Conservation (phyloP, 73 alveolate species). For the Paramecium sonneborni region DNA sequence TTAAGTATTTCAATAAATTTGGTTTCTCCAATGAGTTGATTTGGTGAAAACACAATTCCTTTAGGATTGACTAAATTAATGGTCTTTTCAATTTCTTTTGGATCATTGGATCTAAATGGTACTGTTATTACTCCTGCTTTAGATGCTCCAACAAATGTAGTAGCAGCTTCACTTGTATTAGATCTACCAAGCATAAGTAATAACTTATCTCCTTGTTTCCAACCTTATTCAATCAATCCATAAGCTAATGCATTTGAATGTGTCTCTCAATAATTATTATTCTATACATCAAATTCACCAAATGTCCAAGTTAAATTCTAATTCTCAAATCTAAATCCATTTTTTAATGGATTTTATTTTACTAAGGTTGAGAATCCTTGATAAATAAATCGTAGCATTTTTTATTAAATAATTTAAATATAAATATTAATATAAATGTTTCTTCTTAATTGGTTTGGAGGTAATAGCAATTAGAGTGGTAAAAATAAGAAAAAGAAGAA, state of each 20-base stretch:
- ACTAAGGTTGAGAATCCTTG: constrained; percentile 44
- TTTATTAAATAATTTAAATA: background rate
- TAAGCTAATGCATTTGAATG: constrained; percentile 67
- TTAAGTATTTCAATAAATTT: constrained; percentile 56
- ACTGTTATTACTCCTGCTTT: constrained; percentile 66
- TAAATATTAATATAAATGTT: constrained; percentile 27
- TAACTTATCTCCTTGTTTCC: constrained; percentile 66
- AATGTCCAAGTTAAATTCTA: constrained; percentile 67
- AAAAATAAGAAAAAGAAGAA: constrained; percentile 65
- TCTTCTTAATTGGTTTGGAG: constrained; percentile 63
- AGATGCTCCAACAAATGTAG: constrained; percentile 67
- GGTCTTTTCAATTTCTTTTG: constrained; percentile 60
- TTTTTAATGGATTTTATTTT: constrained; percentile 4
- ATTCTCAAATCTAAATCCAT: constrained; percentile 68
- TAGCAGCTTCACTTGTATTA: constrained; percentile 62
- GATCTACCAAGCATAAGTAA: constrained; percentile 55
- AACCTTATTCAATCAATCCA: constrained; percentile 65
- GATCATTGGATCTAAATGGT: constrained; percentile 47
- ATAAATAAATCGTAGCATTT: constrained; percentile 35
- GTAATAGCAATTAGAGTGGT: constrained; percentile 51
- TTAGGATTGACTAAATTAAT: constrained; percentile 55
- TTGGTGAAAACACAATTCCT: constrained; percentile 65
- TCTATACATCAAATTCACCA: constrained; percentile 61
- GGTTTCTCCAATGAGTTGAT: constrained; percentile 38
- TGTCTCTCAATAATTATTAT: background rate